Conservation (phyloP, 495 filamentous ascomycete species). For the Trichoderma orchidacearum region DNA sequence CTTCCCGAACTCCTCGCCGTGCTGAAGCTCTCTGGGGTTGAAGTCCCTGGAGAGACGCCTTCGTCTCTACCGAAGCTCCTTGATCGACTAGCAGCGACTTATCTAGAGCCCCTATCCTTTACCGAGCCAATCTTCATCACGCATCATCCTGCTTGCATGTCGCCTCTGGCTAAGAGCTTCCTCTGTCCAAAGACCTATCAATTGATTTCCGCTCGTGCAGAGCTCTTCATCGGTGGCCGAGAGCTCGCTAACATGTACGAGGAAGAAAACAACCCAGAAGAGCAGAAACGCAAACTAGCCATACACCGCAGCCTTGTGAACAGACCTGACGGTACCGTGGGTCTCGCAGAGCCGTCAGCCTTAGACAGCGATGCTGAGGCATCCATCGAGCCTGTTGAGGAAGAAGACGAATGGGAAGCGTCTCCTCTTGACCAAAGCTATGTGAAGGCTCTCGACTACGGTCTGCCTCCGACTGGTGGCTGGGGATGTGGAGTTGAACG, state of each 20-base stretch:
- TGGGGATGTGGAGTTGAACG: constrained; percentile 93
- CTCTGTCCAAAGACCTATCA: constrained; percentile 46
- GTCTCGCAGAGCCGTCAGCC: constrained; percentile 1
- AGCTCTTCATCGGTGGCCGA: constrained; percentile 68
- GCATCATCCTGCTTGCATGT: constrained; percentile 82
- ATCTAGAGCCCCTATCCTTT: constrained; percentile 58
- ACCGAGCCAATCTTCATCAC: constrained; percentile 72
- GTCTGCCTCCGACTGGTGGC: constrained; percentile 82
- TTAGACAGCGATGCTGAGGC: background rate
- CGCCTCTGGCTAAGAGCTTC: constrained; percentile 85
- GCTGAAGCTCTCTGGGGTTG: constrained; percentile 34
- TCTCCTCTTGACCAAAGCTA: constrained; percentile 66
- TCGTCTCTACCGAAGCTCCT: constrained; percentile 67
- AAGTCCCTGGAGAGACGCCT: constrained; percentile 34
- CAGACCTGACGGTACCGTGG: constrained; percentile 14
- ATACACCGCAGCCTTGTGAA: constrained; percentile 23
- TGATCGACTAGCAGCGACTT: constrained; percentile 62
- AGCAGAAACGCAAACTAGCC: constrained; percentile 71
- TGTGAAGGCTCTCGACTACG: constrained; percentile 69
- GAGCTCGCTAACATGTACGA: constrained; percentile 95
- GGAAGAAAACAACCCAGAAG: constrained; percentile 88
- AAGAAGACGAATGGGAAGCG: constrained; percentile 14
- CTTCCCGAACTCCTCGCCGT: constrained; percentile 38
- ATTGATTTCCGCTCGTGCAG: constrained; percentile 57
- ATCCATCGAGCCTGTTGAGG: background rate